phyloP scores from a whole-genome alignment of 345 rosid species.

The Chamaenerion angustifolium region DNA sequence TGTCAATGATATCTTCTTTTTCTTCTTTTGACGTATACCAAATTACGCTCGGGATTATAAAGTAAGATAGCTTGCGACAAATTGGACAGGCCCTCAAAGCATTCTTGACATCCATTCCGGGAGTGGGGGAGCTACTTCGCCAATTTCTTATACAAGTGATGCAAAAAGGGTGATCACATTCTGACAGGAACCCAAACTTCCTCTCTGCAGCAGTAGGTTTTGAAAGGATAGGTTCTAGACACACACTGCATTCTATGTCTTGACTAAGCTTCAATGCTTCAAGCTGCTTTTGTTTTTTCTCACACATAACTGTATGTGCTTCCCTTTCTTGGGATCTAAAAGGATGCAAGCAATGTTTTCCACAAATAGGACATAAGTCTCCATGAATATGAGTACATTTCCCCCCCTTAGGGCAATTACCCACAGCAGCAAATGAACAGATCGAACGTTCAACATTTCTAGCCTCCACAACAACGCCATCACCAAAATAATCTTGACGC shows the following conservation, averaged over 20 bases:
- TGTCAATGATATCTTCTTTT: slow-evolving; percentile 61
- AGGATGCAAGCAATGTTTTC: slow-evolving; percentile 77
- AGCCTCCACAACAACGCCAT: slow-evolving; percentile 20
- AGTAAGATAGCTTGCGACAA: slow-evolving; percentile 86
- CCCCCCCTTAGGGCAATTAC: slow-evolving; percentile 63
- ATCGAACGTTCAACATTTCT: slow-evolving; percentile 37
- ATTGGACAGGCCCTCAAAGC: slow-evolving; percentile 80
- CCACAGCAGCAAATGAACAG: slow-evolving; percentile 82
- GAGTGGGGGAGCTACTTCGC: slow-evolving; percentile 71
- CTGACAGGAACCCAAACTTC: slow-evolving; percentile 74
- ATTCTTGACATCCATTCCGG: slow-evolving; percentile 78
- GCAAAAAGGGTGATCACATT: slow-evolving; percentile 95
- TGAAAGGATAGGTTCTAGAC: slow-evolving; percentile 60
- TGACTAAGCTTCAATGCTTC: slow-evolving; percentile 48
- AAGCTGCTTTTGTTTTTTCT: slow-evolving; percentile 53
- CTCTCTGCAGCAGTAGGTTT: slow-evolving; percentile 57
- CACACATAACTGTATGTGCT: slow-evolving; percentile 53
- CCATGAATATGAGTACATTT: slow-evolving; percentile 81
- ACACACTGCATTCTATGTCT: slow-evolving; percentile 57
- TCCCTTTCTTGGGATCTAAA: slow-evolving; percentile 63
- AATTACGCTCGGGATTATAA: slow-evolving; percentile 82
- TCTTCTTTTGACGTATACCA: slow-evolving; percentile 77
- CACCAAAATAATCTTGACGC: slow-evolving; percentile 14
- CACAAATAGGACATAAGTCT: slow-evolving; percentile 66
- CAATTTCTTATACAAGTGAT: slow-evolving; percentile 75